Conservation (phyloP, 2,329 filamentous ascomycete species). For the Pestalotiopsis sp. region DNA sequence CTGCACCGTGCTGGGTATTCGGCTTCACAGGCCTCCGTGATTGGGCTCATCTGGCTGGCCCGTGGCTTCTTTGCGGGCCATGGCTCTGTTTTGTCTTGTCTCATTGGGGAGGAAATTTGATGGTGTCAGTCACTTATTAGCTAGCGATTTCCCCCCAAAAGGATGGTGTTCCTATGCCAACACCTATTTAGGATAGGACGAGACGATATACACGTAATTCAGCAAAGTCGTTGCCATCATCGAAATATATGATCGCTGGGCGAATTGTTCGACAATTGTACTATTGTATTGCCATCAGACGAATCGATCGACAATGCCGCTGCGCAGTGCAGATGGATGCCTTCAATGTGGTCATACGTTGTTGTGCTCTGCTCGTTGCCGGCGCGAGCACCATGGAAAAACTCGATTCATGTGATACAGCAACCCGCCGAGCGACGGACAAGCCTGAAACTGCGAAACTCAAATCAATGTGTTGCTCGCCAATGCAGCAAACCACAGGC, state of each 20-base stretch:
- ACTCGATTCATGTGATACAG: neutral
- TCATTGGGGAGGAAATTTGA: conserved; percentile 5
- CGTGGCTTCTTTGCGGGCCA: neutral
- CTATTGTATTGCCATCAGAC: neutral
- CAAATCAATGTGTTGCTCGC: neutral
- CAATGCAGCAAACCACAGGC: neutral
- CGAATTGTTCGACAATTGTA: neutral
- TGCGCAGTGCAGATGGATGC: neutral
- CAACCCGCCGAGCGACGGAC: neutral
- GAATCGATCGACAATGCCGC: neutral
- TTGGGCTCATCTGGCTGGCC: neutral
- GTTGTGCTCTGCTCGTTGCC: neutral
- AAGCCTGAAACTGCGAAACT: neutral
- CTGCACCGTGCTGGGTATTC: neutral
- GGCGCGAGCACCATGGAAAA: neutral
- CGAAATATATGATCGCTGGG: neutral
- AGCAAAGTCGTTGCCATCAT: neutral
- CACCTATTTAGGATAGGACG: neutral
- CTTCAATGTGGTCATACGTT: neutral
- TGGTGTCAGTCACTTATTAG: conserved; percentile 1
- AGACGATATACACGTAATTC: neutral
- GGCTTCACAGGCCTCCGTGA: neutral
- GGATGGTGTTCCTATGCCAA: conserved; percentile 4
- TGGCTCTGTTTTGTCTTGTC: neutral
- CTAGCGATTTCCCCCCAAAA: neutral